Conservation (phyloP, 2,329 filamentous ascomycete genomes). For the Westerdykella aurantiaca region DNA sequence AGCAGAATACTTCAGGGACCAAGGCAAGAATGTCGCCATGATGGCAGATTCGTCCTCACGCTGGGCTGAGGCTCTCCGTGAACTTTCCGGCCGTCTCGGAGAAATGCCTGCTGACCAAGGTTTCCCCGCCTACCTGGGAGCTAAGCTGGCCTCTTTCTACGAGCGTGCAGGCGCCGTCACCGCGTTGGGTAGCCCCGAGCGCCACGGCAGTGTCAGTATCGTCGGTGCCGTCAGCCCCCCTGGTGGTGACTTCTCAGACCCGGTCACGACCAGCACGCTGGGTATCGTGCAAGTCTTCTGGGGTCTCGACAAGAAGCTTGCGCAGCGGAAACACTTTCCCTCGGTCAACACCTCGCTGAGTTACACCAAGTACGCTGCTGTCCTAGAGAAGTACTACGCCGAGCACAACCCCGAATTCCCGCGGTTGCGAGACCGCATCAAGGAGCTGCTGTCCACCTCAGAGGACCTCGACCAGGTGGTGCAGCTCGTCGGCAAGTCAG, state of each 20-base stretch:
- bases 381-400: slow-evolving; percentile 90
- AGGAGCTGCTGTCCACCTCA: slow-evolving; percentile 86
- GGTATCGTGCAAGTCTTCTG: slow-evolving; percentile 99
- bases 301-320: slow-evolving; percentile 99
- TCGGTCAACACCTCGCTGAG: slow-evolving; percentile 93
- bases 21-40: slow-evolving; percentile 97
- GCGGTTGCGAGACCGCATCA: slow-evolving; percentile 84
- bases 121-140: slow-evolving; percentile 95
- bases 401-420: slow-evolving; percentile 94
- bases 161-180: slow-evolving; percentile 89
- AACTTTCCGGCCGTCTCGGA: slow-evolving; percentile 95
- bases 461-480: slow-evolving; percentile 98
- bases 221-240: slow-evolving; percentile 96
- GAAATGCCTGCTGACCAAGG: slow-evolving; percentile 99
- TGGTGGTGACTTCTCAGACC: slow-evolving; percentile 98
- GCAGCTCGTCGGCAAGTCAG: slow-evolving; percentile 95
- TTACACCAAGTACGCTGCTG: slow-evolving; percentile 91
- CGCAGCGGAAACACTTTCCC: slow-evolving; percentile 97
- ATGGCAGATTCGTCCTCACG: slow-evolving; percentile 98
- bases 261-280: slow-evolving; percentile 87
- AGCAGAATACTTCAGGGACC: slow-evolving; percentile 94
- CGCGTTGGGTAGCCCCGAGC: slow-evolving; percentile 80
- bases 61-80: slow-evolving; percentile 97
- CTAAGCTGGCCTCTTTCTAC: slow-evolving; percentile 98
- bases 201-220: slow-evolving; percentile 90